Base-by-base conservation (phyloP, 768 basidiomycete species). In the Suillus subluteus region DNA sequence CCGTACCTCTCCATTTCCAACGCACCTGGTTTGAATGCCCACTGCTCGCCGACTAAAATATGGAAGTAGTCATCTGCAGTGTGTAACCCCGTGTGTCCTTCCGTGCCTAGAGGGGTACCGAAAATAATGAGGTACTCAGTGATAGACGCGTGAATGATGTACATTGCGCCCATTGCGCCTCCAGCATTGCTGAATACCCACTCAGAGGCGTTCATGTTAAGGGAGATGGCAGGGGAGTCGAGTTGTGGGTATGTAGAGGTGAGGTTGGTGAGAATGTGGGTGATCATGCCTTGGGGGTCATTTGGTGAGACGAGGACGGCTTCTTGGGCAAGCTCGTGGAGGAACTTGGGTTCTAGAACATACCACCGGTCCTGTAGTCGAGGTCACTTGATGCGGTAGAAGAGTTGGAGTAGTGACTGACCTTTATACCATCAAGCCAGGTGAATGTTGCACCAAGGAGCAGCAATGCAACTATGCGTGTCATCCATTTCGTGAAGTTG, bases 151-250 rank as follows among this genome's bases (percentile, higher is more conserved):
- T 99, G 98, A 69, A 99, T 94, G 79, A 99, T 86, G 77, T 96
- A 98, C 97, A 99, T 98, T 41, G 91, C 91, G 52, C 96, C 96
- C 96, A 97, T 98, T 1, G 96, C 96, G 67, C 98, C 98, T 13
- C 96, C 98, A 0, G 97, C 96, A 72, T 98, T 99, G 82, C 89
- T 98, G 80, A 97, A 92, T 32, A 98, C 87, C 97, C 97, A 98
- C 73, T 98, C 96, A 44, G 82, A 81, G 26, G 85, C 75, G 80
- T 91, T 72, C n/a, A 79, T 62, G 72, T 85, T 84, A 61, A 87
- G 69, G 74, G 88, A 87, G 68, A 93, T 65, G 12, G 58, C 64
- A 23, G 79, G 80, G 50, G 88, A 83, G n/a, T 81, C 68, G 38
- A 82, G 81, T 58, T 85, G 73, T 0, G 93, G 88, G 75, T 96